Evolutionary conservation across 345 rosid genomes (phyloP).

Genomic region (Kernera saxatilis): DNA sequence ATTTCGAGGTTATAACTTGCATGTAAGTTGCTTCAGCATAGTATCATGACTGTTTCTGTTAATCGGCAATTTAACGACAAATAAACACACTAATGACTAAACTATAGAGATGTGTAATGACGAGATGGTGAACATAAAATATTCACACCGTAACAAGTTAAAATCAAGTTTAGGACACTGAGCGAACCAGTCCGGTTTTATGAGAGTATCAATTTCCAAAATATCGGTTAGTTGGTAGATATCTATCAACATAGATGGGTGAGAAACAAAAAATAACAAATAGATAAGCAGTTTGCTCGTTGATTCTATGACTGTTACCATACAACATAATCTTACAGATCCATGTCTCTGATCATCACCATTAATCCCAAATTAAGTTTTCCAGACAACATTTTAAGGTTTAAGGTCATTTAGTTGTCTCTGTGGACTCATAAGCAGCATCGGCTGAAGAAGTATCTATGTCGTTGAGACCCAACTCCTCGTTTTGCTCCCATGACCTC

Average conservation of each 20-base stretch:
- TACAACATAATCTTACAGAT: conserved; percentile 1
- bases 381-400: not conserved
- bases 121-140: no score
- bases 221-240: not conserved
- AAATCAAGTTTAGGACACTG: not conserved
- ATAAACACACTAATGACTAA: no score
- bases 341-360: not conserved
- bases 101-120: no score
- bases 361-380: not conserved
- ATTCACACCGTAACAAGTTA: no score
- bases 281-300: not conserved
- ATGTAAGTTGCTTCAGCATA: no score
- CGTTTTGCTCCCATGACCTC: conserved; percentile 94
- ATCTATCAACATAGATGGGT: not conserved
- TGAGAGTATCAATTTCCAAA: no score
- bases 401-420: conserved; percentile 5
- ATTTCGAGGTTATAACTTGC: not conserved
- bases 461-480: conserved; percentile 87
- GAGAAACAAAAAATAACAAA: not conserved
- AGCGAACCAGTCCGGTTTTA: not conserved
- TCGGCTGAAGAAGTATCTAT: conserved; percentile 86
- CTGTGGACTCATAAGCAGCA: conserved; percentile 48
- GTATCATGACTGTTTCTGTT: no score
- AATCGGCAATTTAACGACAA: no score
- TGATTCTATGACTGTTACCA: not conserved